Evolutionary conservation across 805 yeast species (phyloP).

Genomic region (Pichia kluyveri): DNA sequence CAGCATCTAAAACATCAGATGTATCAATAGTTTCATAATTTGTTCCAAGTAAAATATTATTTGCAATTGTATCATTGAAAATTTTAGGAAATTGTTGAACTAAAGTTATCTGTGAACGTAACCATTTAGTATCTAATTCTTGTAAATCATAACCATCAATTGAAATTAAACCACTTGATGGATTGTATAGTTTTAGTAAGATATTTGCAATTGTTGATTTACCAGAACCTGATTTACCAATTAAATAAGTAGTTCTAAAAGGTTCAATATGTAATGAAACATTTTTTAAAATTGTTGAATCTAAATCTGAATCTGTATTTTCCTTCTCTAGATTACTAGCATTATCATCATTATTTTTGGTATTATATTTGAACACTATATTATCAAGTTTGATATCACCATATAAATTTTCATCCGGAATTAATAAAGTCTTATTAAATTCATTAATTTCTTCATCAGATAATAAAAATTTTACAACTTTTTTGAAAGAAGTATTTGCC

Average conservation of each 20-base stretch:
- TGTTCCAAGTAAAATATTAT: constrained; percentile 41
- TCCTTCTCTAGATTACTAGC: neutral
- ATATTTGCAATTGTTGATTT: constrained; percentile 74
- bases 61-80: constrained; percentile 52
- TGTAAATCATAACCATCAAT: constrained; percentile 46
- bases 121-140: constrained; percentile 38
- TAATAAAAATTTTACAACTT: constrained; percentile 35
- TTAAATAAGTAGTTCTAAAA: constrained; percentile 46
- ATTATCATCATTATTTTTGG: neutral
- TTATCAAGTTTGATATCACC: constrained; percentile 49
- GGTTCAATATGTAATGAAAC: constrained; percentile 38
- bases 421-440: constrained; percentile 4
- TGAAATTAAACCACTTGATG: constrained; percentile 46
- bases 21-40: constrained; percentile 15
- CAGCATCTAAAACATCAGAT: constrained; percentile 32
- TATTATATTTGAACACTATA: constrained; percentile 54
- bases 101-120: constrained; percentile 54
- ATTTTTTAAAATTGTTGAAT: constrained; percentile 33
- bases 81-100: constrained; percentile 66
- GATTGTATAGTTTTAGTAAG: constrained; percentile 48
- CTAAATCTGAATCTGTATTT: constrained; percentile 6
- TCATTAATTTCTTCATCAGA: neutral
- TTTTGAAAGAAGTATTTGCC: constrained; percentile 59
- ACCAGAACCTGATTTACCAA: constrained; percentile 91
- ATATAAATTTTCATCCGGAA: constrained; percentile 18